Percentiles rank a stretch among this genome's conserved stretches.
Conservation (phyloP, 2,329 filamentous ascomycete species). For the Dendryphion nanum region DNA sequence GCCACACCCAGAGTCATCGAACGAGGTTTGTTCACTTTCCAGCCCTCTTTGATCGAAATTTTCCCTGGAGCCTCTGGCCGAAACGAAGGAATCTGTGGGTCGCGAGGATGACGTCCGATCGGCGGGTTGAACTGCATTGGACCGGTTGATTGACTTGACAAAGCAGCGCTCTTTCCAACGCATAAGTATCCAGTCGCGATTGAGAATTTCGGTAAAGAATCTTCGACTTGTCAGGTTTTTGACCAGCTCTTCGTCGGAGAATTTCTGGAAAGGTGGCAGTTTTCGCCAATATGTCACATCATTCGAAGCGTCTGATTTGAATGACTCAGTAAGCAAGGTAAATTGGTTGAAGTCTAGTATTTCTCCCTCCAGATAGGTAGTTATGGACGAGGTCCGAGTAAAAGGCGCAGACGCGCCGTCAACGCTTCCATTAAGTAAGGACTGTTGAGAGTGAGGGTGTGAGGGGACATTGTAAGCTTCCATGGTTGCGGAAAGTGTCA, state of each 20-base stretch:
- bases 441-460: conserved; percentile 33
- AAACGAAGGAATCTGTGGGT: conserved; percentile 4
- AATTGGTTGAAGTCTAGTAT: conserved; percentile 60
- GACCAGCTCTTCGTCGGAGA: conserved; percentile 43
- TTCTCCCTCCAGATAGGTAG: conserved; percentile 67
- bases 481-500: conserved; percentile 68
- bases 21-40: conserved; percentile 18
- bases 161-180: conserved; percentile 57
- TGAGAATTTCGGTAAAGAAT: conserved; percentile 34
- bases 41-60: conserved; percentile 1
- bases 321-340: conserved; percentile 52
- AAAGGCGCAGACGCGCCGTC: conserved; percentile 11
- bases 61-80: conserved; percentile 2
- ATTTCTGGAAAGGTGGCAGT: conserved; percentile 44
- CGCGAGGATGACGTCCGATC: background rate
- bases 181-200: conserved; percentile 55
- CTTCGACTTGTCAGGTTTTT: conserved; percentile 43
- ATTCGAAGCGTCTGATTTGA: conserved; percentile 45
- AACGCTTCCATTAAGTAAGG: conserved; percentile 20
- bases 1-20: conserved; percentile 41
- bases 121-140: background rate
- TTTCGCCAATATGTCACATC: conserved; percentile 52
- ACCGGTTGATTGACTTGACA: conserved; percentile 34
- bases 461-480: conserved; percentile 67
- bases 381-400: conserved; percentile 50